These are phyloP conservation scores for Arthroderma sp. DNA, from an alignment of 2,329 filamentous ascomycete species.

Conservation along the genomic window DNA sequence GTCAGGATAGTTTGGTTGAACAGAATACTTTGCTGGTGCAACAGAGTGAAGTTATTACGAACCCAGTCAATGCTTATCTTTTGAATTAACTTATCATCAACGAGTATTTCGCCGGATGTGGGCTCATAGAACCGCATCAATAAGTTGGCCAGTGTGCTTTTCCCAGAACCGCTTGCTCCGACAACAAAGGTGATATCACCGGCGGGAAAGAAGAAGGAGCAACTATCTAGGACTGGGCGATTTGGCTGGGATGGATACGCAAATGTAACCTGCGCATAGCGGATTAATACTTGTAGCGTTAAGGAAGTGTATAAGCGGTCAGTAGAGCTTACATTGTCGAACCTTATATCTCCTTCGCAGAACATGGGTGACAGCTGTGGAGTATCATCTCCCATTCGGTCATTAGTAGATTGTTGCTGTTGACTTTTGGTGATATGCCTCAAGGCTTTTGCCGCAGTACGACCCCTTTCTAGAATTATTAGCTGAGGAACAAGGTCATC, in stretches of 20 bases:
- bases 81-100: constrained; percentile 54
- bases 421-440: constrained; percentile 28
- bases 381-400: constrained; percentile 13
- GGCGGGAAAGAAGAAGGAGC: constrained; percentile 56
- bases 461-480: constrained; percentile 65
- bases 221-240: constrained; percentile 45
- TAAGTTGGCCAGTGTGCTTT: constrained; percentile 75
- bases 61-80: constrained; percentile 57
- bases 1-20: constrained; percentile 68
- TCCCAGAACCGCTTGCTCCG: constrained; percentile 78
- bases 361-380: constrained; percentile 19
- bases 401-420: constrained; percentile 7
- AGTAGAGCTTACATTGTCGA: constrained; percentile 45
- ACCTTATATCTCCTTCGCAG: constrained; percentile 55
- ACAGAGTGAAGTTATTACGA: constrained; percentile 60
- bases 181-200: constrained; percentile 68
- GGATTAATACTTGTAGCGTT: constrained; percentile 8
- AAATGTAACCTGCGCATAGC: constrained; percentile 57
- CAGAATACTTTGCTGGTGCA: constrained; percentile 69
- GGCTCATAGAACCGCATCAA: constrained; percentile 66
- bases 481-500: constrained; percentile 64
- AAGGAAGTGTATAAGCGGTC: not conserved
- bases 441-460: constrained; percentile 55
- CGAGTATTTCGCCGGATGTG: constrained; percentile 47
- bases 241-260: constrained; percentile 60